phyloP scores from a whole-genome alignment of 805 yeast genomes.

The Candida morakotiae region DNA sequence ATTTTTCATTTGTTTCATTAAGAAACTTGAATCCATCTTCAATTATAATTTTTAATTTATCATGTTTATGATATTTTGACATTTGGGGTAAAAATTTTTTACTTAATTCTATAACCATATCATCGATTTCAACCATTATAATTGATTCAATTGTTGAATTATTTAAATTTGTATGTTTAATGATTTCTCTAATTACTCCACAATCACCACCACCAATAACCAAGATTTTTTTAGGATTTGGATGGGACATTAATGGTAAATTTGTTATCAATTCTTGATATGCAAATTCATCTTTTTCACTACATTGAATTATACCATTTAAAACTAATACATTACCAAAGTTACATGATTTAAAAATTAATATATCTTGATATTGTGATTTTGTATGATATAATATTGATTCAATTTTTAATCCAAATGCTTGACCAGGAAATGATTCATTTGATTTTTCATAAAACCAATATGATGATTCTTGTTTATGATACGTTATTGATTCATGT shows the following conservation, averaged over 20 bases:
- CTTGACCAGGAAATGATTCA: slow-evolving; percentile 82
- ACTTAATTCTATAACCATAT: slow-evolving; percentile 69
- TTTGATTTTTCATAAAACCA: slow-evolving; percentile 83
- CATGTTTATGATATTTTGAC: slow-evolving; percentile 63
- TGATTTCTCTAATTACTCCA: slow-evolving; percentile 85
- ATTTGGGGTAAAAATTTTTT: slow-evolving; percentile 71
- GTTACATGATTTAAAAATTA: slow-evolving; percentile 68
- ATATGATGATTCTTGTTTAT: slow-evolving; percentile 21
- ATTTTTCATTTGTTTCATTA: slow-evolving; percentile 43
- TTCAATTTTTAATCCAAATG: slow-evolving; percentile 62
- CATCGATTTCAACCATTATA: slow-evolving; percentile 86
- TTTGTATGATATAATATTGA: slow-evolving; percentile 60
- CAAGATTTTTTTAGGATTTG: slow-evolving; percentile 67
- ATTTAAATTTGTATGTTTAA: slow-evolving; percentile 57
- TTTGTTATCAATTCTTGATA: slow-evolving; percentile 92
- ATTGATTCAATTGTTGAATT: slow-evolving; percentile 48
- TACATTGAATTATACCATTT: slow-evolving; percentile 87
- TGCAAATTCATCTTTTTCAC: slow-evolving; percentile 90
- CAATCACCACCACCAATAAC: slow-evolving; percentile 98
- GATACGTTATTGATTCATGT: slow-evolving; percentile 23
- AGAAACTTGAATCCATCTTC: slow-evolving; percentile 84
- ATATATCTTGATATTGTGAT: slow-evolving; percentile 76
- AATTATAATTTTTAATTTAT: slow-evolving; percentile 61
- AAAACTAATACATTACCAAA: slow-evolving; percentile 87
- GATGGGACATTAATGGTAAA: slow-evolving; percentile 74